Evolutionary conservation across 805 yeast species (phyloP).

Genomic region (Hanseniaspora singularis): DNA sequence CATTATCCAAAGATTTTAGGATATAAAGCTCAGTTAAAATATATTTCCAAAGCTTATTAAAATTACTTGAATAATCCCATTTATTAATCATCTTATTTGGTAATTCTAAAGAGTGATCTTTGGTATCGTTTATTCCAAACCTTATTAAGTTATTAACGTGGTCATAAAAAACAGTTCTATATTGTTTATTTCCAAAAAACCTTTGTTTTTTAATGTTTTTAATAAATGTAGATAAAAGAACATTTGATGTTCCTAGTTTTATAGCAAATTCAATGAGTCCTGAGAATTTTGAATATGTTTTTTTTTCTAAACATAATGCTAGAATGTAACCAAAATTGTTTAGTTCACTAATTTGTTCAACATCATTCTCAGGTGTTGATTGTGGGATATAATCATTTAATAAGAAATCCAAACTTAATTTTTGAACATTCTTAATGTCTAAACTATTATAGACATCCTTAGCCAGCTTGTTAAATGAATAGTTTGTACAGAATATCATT

Average conservation of each 20-base stretch:
- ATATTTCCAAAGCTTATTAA: background rate
- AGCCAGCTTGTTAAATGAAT: conserved; percentile 47
- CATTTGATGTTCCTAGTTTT: conserved; percentile 40
- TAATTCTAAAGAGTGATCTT: conserved; percentile 21
- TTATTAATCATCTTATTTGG: conserved; percentile 17
- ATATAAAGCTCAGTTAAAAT: conserved; percentile 1
- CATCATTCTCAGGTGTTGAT: conserved; percentile 33
- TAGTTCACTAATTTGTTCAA: conserved; percentile 33
- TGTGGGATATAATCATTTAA: conserved; percentile 39
- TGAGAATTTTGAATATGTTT: conserved; percentile 52
- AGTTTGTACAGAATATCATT: conserved; percentile 43
- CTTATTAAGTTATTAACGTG: conserved; percentile 25
- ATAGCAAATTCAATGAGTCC: conserved; percentile 48
- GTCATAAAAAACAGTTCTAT: conserved; percentile 18
- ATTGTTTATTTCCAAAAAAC: conserved; percentile 25
- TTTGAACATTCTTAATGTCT: conserved; percentile 62
- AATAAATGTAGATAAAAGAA: conserved; percentile 28
- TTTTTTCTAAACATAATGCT: conserved; percentile 42
- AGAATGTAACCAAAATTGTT: conserved; percentile 40
- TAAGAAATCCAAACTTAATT: conserved; percentile 53
- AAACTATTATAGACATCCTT: conserved; percentile 38
- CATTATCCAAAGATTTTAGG: conserved; percentile 5
- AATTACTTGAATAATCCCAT: conserved; percentile 6
- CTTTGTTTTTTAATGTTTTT: conserved; percentile 24
- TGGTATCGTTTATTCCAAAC: conserved; percentile 28